A percentile compares a stretch with the other conserved stretches of the same genome.
These are phyloP conservation scores for Helichrysum umbraculigerum DNA, from an alignment of 129 eudicot species.

Conservation along the genomic window DNA sequence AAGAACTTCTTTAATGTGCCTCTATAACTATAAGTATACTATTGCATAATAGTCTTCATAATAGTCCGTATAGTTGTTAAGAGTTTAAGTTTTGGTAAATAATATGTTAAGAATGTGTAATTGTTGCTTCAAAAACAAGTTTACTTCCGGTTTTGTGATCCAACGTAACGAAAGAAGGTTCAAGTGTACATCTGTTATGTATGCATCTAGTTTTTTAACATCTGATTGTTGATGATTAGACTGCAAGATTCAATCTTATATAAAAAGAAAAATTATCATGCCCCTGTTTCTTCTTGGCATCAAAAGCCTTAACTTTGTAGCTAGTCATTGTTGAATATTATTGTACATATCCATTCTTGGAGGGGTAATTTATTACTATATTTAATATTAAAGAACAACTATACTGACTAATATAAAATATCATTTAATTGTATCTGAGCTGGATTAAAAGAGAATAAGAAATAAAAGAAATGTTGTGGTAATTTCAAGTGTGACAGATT, in stretches of 20 bases:
- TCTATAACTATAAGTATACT: too few species aligned
- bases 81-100: too few species aligned
- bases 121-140: too few species aligned
- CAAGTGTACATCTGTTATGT: not conserved
- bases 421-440: not conserved
- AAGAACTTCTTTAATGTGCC: not conserved
- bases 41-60: too few species aligned
- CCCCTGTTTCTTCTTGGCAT: conserved; percentile 22
- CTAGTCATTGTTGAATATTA: conserved; percentile 8
- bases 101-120: too few species aligned
- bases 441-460: conserved; percentile 17
- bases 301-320: conserved; percentile 16
- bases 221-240: too few species aligned
- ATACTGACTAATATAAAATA: conserved; percentile 9
- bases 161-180: not conserved
- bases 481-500: conserved; percentile 11
- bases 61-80: too few species aligned
- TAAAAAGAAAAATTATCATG: too few species aligned
- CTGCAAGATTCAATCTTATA: too few species aligned
- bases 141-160: not conserved
- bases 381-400: conserved; percentile 1
- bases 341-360: not conserved
- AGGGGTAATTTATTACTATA: conserved; percentile 1
- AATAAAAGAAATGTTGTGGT: conserved; percentile 15
- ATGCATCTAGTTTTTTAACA: too few species aligned